Conservation (phyloP, 116 monocot species). For the Cymodocea nodosa region DNA sequence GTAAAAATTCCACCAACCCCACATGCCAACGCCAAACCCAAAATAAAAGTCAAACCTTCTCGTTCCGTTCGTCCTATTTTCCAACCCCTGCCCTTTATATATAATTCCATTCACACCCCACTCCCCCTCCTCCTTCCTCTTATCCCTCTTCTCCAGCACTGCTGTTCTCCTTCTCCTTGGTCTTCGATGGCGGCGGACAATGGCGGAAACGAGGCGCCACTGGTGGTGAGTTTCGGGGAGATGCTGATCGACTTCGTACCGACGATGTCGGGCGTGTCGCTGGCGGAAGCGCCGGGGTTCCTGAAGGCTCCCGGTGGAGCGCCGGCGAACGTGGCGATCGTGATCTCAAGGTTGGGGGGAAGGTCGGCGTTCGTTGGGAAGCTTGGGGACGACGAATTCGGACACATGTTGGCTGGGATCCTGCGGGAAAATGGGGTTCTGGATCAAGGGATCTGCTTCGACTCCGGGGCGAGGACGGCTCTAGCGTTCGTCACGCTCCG, state of each 20-base stretch:
- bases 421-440: constrained; percentile 31
- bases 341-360: constrained; percentile 19
- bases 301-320: constrained; percentile 31
- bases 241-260: constrained; percentile 43
- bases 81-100: no score
- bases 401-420: constrained; percentile 40
- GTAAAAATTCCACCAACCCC: no score
- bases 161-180: background rate
- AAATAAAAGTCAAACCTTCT: no score
- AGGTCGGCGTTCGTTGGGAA: constrained; percentile 29
- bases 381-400: constrained; percentile 54
- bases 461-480: constrained; percentile 33
- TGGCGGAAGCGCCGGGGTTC: constrained; percentile 29
- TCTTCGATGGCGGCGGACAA: no score
- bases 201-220: background rate
- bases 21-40: no score
- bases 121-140: background rate
- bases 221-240: constrained; percentile 27
- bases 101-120: no score
- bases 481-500: constrained; percentile 48
- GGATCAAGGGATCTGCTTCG: constrained; percentile 28
- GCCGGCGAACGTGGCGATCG: constrained; percentile 31
- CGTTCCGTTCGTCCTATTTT: no score
- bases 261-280: constrained; percentile 19
- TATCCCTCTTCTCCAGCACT: background rate